Percentiles rank a stretch among this genome's conserved stretches.
phyloP scores from a whole-genome alignment of 192 early-diverging fungal species.

The Rhizophagus sp. region DNA sequence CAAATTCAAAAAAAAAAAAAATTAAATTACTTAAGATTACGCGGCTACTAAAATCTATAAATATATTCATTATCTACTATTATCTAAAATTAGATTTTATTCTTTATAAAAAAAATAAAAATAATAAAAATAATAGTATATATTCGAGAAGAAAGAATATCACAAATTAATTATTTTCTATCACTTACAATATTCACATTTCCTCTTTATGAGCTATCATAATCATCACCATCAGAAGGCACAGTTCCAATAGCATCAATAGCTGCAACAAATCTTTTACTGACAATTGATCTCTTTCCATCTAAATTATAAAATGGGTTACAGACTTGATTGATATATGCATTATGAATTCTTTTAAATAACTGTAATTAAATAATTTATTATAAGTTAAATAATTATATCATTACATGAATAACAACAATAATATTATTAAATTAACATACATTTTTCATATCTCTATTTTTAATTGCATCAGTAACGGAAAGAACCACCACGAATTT shows the following conservation, averaged over 20 bases:
- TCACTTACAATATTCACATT: too few relatives aligned
- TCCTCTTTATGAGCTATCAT: background rate
- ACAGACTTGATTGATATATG: slow-evolving; percentile 75
- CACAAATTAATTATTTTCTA: too few relatives aligned
- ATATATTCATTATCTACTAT: too few relatives aligned
- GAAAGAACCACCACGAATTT: slow-evolving; percentile 71
- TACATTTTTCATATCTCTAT: slow-evolving; percentile 80
- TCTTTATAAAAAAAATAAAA: too few relatives aligned
- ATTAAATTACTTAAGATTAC: too few relatives aligned
- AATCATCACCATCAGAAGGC: slow-evolving; percentile 6
- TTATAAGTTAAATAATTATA: background rate
- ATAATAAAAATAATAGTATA: too few relatives aligned
- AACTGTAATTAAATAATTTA: slow-evolving; percentile 44
- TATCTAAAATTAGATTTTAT: too few relatives aligned
- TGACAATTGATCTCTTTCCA: slow-evolving; percentile 52
- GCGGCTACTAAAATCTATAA: too few relatives aligned
- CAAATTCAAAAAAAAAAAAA: too few relatives aligned
- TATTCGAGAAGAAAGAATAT: too few relatives aligned
- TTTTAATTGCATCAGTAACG: slow-evolving; percentile 74
- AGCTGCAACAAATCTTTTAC: slow-evolving; percentile 53
- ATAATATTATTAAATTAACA: slow-evolving; percentile 2
- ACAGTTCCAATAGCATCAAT: slow-evolving; percentile 58
- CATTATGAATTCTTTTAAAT: slow-evolving; percentile 81
- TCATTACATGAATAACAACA: background rate
- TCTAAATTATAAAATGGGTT: slow-evolving; percentile 87